Percentiles rank a stretch among this genome's conserved stretches.
Conservation (phyloP, 768 basidiomycete species). For the Tricholoma matsutake region DNA sequence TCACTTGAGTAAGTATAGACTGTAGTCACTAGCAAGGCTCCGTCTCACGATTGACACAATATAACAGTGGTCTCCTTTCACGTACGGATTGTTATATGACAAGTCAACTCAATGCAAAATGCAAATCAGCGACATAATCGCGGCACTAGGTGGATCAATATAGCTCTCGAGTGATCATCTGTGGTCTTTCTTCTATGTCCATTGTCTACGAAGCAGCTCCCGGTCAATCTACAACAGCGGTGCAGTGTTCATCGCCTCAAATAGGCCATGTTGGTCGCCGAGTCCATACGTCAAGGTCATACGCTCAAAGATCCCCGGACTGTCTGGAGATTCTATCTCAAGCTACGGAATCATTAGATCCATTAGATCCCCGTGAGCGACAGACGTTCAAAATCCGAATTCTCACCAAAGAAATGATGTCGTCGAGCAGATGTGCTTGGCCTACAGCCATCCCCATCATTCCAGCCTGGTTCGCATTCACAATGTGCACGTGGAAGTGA, state of each 20-base stretch:
- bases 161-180: too few species aligned
- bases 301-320: slow-evolving; percentile 55
- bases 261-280: slow-evolving; percentile 79
- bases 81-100: too few species aligned
- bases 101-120: too few species aligned
- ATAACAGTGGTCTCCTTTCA: too few species aligned
- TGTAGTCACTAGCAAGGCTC: too few species aligned
- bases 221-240: slow-evolving; percentile 22
- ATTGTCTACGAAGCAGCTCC: background rate
- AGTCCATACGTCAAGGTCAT: slow-evolving; percentile 82
- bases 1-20: too few species aligned
- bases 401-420: slow-evolving; percentile 80
- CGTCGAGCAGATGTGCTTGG: slow-evolving; percentile 91
- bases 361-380: too few species aligned
- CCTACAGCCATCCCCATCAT: slow-evolving; percentile 77
- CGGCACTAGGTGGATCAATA: too few species aligned
- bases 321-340: slow-evolving; percentile 60
- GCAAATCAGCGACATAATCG: too few species aligned
- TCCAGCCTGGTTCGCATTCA: slow-evolving; percentile 68
- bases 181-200: background rate
- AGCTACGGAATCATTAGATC: slow-evolving; percentile 18
- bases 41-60: too few species aligned
- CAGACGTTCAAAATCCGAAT: too few species aligned
- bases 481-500: slow-evolving; percentile 93
- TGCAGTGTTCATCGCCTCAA: slow-evolving; percentile 39